Evolutionary conservation across 2,329 filamentous ascomycete genomes (phyloP), one percentile per base, ranked within the genome.

Genomic region (Blastomyces emzantsi): DNA sequence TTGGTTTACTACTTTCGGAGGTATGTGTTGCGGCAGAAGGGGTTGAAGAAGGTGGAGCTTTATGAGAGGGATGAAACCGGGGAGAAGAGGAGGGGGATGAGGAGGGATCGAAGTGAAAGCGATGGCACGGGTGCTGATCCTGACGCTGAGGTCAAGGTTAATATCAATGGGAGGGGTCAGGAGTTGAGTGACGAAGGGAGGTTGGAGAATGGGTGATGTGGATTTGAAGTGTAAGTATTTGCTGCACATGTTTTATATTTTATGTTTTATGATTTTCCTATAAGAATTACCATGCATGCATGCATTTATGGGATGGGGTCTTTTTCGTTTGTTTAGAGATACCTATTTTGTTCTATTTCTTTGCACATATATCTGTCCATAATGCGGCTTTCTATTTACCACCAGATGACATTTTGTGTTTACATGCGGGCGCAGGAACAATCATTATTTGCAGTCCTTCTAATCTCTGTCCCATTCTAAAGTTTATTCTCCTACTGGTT

Each of bases 21-120:
- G 56, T 76, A 76, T 68, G 51, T 76, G 25, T 63, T 78, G 30
- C 63, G 73, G 8, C 67, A 69, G 65, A 81, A 81, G 67, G 69
- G 72, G 41, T 75, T 79, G 39, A 68, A 67, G 49, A 63, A 41
- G 51, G 61, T 62, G 36, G 67, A 73, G 55, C 64, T 76, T 45
- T 76, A 76, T 66, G 74, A 76, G 66, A 68, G 66, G 61, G 72
- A 75, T 59, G 45, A 51, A 41, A 43, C 7, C 1, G 47, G 55
- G 43, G 56, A 63, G 51, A 43, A 45, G 28, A 47, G 25, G 51
- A 58, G 36, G 36, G 5, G 19, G 19, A 39, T n/a, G 51, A 22
- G 39, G 22, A 17, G 25, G 19, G 64, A 61, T 47, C 49, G 56
- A 41, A 63, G 36, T 36, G 47, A 19, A 13, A 45, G 55, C 43